phyloP scores from a whole-genome alignment of 1,284 basidiomycete species.

The Malassezia pachydermatis region DNA sequence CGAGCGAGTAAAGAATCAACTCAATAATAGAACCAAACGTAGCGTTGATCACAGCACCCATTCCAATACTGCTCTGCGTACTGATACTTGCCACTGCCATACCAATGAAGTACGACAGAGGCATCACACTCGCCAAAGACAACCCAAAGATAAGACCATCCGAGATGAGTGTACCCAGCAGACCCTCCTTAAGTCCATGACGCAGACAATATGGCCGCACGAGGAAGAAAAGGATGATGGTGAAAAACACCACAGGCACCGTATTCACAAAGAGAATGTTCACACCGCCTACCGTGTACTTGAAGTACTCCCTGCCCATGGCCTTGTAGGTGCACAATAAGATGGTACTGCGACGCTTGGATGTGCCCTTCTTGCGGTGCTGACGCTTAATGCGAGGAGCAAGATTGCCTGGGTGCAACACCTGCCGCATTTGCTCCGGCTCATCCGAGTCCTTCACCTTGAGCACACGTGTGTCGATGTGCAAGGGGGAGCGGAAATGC shows the following conservation, averaged over 20 bases:
- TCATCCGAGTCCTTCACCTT: constrained; percentile 21
- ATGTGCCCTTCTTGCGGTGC: constrained; percentile 51
- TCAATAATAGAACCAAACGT: constrained; percentile 98
- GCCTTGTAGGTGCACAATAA: constrained; percentile 91
- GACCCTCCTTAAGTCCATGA: constrained; percentile 53
- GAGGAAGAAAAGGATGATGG: constrained; percentile 82
- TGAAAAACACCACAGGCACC: constrained; percentile 83
- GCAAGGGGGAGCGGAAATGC: constrained; percentile 63
- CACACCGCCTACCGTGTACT: constrained; percentile 96
- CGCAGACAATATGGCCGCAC: constrained; percentile 63
- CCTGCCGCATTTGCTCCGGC: constrained; percentile 24
- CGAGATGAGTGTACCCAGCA: constrained; percentile 64
- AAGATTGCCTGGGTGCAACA: constrained; percentile 49
- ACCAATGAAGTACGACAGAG: constrained; percentile 95
- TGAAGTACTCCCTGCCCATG: constrained; percentile 85
- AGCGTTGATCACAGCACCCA: constrained; percentile 99
- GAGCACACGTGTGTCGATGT: constrained; percentile 18
- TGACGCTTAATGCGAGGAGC: constrained; percentile 48
- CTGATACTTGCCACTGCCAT: constrained; percentile 99
- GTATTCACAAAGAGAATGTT: constrained; percentile 98
- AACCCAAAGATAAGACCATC: constrained; percentile 74
- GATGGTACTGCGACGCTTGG: constrained; percentile 56
- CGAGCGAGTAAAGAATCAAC: constrained; percentile 84
- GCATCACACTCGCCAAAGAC: constrained; percentile 82
- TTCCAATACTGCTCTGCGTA: constrained; percentile 93